Evolutionary conservation across 441 rosid species (phyloP).

Genomic region (Pelargonium myrrhifolium): DNA sequence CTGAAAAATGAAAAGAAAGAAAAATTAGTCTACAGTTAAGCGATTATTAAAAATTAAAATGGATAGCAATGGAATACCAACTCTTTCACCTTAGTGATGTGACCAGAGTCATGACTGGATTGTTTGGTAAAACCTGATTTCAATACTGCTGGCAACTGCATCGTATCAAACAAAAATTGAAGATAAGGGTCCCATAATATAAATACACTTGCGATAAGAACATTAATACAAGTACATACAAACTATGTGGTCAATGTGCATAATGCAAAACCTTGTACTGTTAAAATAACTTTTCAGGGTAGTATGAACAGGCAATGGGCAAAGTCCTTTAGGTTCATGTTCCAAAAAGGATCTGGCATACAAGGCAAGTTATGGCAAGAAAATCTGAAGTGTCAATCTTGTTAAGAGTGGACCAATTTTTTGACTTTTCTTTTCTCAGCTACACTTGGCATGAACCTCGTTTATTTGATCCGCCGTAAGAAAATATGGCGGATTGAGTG

Average conservation of each 20-base stretch:
- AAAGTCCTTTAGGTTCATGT: too few relatives aligned
- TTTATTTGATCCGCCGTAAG: too few relatives aligned
- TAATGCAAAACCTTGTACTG: neutral
- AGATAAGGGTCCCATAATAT: neutral
- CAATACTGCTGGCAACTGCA: conserved; percentile 31
- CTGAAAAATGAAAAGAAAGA: conserved; percentile 35
- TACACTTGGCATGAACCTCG: neutral
- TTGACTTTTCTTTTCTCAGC: neutral
- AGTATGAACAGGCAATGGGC: too few relatives aligned
- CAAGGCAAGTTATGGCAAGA: neutral
- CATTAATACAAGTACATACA: neutral
- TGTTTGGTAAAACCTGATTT: conserved; percentile 26
- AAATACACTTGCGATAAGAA: neutral
- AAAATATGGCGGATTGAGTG: too few relatives aligned
- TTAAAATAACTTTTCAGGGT: neutral
- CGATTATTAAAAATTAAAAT: conserved; percentile 4
- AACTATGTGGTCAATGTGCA: neutral
- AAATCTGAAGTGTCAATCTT: neutral
- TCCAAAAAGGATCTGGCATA: neutral
- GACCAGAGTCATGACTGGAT: conserved; percentile 21
- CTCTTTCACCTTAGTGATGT: conserved; percentile 27
- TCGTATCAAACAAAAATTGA: conserved; percentile 14
- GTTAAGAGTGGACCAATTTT: neutral
- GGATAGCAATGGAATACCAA: conserved; percentile 12
- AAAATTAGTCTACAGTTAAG: conserved; percentile 23